A percentile compares a stretch with the other conserved stretches of the same genome.
These are phyloP conservation scores for Staphylotrichum longicolle DNA, from an alignment of 495 filamentous ascomycete genomes.

Conservation along the genomic window DNA sequence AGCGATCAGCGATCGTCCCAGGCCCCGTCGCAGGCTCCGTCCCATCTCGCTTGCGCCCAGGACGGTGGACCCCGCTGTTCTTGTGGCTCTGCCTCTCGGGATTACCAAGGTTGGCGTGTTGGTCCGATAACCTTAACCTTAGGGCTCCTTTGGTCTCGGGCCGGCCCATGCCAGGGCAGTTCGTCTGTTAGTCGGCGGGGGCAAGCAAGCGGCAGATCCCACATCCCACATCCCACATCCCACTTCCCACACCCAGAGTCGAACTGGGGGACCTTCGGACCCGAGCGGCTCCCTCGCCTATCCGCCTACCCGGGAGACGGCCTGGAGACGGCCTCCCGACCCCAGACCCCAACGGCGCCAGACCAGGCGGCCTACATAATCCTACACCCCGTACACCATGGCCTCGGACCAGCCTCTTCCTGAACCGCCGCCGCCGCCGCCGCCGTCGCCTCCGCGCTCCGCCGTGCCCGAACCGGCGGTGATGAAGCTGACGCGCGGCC, in stretches of 20 bases:
- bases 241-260: too few species aligned
- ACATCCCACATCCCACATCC: neutral
- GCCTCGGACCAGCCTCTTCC: slow-evolving; percentile 32
- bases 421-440: slow-evolving; percentile 36
- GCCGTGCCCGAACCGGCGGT: slow-evolving; percentile 36
- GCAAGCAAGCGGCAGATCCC: slow-evolving; percentile 9
- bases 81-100: neutral
- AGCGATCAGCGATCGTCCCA: slow-evolving; percentile 10
- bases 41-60: too few species aligned
- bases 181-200: neutral
- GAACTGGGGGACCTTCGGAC: slow-evolving; percentile 17
- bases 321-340: slow-evolving; percentile 6
- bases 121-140: too few species aligned
- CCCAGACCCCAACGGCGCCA: neutral
- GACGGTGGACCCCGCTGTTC: neutral
- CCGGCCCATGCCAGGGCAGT: neutral
- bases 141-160: too few species aligned
- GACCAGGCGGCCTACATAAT: neutral
- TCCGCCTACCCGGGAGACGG: slow-evolving; percentile 3
- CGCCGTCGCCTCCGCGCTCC: slow-evolving; percentile 36
- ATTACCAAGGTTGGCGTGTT: too few species aligned
- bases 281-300: slow-evolving; percentile 25
- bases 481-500: slow-evolving; percentile 53
- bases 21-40: too few species aligned
- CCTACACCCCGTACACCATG: slow-evolving; percentile 19